phyloP scores from a whole-genome alignment of 345 rosid species.

The Pugionium cornutum region DNA sequence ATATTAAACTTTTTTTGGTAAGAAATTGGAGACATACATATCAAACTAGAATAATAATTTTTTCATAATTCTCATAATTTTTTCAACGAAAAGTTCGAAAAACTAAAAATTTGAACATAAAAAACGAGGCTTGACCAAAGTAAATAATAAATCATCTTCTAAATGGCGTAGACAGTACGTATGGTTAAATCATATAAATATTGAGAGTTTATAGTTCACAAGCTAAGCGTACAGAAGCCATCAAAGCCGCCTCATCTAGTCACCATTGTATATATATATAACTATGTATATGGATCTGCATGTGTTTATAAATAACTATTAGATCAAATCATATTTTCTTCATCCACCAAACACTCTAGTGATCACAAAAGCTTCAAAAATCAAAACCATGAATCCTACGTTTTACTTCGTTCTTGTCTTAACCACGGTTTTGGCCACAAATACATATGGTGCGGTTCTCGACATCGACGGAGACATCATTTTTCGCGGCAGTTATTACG shows the following conservation, averaged over 20 bases:
- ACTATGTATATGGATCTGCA: too few relatives aligned
- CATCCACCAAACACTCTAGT: background rate
- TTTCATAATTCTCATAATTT: too few relatives aligned
- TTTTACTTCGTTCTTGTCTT: conserved; percentile 29
- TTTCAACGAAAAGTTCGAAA: too few relatives aligned
- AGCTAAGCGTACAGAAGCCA: background rate
- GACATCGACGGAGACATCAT: conserved; percentile 35
- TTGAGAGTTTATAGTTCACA: conserved; percentile 18
- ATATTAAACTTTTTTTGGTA: too few relatives aligned
- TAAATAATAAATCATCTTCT: background rate
- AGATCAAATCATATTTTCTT: conserved; percentile 12
- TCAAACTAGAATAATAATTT: too few relatives aligned
- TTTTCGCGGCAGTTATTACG: conserved; percentile 31
- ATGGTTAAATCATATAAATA: background rate
- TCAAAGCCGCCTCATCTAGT: conserved; percentile 9
- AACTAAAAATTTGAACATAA: too few relatives aligned
- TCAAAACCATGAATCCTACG: conserved; percentile 28
- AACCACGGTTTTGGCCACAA: conserved; percentile 10
- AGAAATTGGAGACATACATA: too few relatives aligned
- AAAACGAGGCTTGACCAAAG: too few relatives aligned
- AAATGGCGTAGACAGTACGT: background rate
- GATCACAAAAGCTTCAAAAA: background rate
- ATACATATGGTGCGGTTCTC: conserved; percentile 16
- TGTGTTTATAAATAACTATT: conserved; percentile 20
- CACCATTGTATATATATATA: background rate